A percentile compares a stretch with the other conserved stretches of the same genome.
phyloP scores from a whole-genome alignment of 2,329 filamentous ascomycete species.

The Dactylellina parvicollis region DNA sequence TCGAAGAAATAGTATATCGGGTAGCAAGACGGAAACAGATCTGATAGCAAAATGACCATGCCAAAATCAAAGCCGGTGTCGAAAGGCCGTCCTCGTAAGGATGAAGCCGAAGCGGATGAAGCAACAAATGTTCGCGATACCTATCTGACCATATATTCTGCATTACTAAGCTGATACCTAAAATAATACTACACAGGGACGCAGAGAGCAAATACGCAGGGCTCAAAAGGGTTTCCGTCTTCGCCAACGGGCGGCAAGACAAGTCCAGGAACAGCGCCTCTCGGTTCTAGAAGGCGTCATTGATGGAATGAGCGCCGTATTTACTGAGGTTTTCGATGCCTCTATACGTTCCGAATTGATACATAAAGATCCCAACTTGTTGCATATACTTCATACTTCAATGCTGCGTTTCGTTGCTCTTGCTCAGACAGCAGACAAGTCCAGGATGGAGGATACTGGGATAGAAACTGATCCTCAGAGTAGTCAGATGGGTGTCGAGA shows the following conservation, averaged over 20 bases:
- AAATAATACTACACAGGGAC: slow-evolving; percentile 2
- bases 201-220: slow-evolving; percentile 17
- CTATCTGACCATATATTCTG: neutral
- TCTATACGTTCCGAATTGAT: neutral
- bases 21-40: neutral
- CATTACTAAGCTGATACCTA: neutral
- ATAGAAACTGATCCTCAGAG: neutral
- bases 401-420: slow-evolving; percentile 5
- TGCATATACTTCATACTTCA: neutral
- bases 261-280: neutral
- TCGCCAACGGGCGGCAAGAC: slow-evolving; percentile 9
- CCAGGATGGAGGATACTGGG: neutral
- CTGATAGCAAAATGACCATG: neutral
- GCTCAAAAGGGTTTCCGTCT: slow-evolving; percentile 13
- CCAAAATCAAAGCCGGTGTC: neutral
- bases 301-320: slow-evolving; percentile 9
- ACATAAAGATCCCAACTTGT: neutral
- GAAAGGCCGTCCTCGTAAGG: slow-evolving; percentile 10
- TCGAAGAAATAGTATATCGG: too few relatives aligned
- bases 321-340: slow-evolving; percentile 7
- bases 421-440: slow-evolving; percentile 1
- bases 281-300: neutral
- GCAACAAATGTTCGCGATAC: neutral
- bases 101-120: neutral
- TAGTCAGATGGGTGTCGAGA: neutral